Evolutionary conservation across 2,329 filamentous ascomycete species (phyloP), one percentile per base, ranked within the genome.

Genomic region (Xylariaceae sp.): DNA sequence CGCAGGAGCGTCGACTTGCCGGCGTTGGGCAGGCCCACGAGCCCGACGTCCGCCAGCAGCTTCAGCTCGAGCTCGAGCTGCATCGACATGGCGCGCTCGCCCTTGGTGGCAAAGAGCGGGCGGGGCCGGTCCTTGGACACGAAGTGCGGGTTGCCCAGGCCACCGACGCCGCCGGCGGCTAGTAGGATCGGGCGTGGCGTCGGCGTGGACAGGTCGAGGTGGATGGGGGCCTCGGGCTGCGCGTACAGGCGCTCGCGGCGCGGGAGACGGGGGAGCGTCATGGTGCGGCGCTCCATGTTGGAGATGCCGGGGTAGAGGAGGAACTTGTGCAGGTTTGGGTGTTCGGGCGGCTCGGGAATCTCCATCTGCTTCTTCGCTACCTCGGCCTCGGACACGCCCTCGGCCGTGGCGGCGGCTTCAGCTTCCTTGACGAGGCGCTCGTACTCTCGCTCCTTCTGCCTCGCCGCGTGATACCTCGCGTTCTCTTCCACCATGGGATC

Each of bases 21-120:
- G 4, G 91, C 93, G 62, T 98, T 98, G 2, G 93, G 93, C 13
- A 97, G 78, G 1, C 93, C 93, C 13, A 98, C 93, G 2, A 98
- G 76, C 1, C 93, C 93, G 7, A 98, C 85, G 64, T 98, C 93
- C 4, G 93, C 93, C 31, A 98, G 81, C 9, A 98, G 78, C 71
- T 96, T 97, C 47, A 98, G 76, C 63, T 98, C 93, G 12, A 98
- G 76, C 59, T 95, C 83, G 28, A 98, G 68, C 36, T 83, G 81
- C 57, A 98, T 72, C 30, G 79, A 83, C 55, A 93, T 80, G 29
- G 88, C 87, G 11, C 78, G 73, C 52, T 95, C 88, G 32, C 93
- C 93, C 52, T 82, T 86, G 1, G 89, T 95, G 4, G 91, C 93
- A 62, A 90, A 95, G 55, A 91, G 84, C 1, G 93, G 93, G 32